Percentiles rank a stretch among this genome's conserved stretches.
Evolutionary conservation across 176 grass and related monocot genomes (phyloP).

Genomic region (Musa beccarii): DNA sequence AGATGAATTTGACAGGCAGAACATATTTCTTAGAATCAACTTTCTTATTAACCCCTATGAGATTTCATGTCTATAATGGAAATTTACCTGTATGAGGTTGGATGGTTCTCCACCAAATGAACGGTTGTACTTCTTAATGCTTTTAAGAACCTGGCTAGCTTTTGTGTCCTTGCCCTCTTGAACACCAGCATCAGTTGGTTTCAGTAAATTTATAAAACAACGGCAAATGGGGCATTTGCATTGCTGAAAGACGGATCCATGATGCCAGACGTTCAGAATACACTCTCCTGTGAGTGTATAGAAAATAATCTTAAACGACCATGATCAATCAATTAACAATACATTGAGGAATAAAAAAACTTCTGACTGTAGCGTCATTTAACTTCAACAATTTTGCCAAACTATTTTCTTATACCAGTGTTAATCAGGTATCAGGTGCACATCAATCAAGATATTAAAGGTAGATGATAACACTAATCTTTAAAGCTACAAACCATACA

Average conservation of each 20-base stretch:
- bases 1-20: not conserved
- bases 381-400: not conserved
- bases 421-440: no score
- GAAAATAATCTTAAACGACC: not conserved
- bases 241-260: constrained; percentile 55
- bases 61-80: not conserved
- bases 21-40: not conserved
- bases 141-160: constrained; percentile 34
- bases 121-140: constrained; percentile 54
- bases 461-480: no score
- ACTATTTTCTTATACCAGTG: not conserved
- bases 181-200: constrained; percentile 38
- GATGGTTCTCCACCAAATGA: constrained; percentile 63
- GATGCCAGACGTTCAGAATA: constrained; percentile 69
- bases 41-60: not conserved
- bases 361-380: not conserved
- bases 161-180: constrained; percentile 30
- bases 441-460: no score
- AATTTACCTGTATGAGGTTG: constrained; percentile 61
- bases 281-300: constrained; percentile 50
- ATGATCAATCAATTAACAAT: not conserved
- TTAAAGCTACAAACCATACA: no score
- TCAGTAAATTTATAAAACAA: constrained; percentile 48
- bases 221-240: constrained; percentile 92
- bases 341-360: not conserved